These are phyloP conservation scores for Escovopsis sp. DNA, from an alignment of 2,329 filamentous ascomycete species.

Conservation along the genomic window DNA sequence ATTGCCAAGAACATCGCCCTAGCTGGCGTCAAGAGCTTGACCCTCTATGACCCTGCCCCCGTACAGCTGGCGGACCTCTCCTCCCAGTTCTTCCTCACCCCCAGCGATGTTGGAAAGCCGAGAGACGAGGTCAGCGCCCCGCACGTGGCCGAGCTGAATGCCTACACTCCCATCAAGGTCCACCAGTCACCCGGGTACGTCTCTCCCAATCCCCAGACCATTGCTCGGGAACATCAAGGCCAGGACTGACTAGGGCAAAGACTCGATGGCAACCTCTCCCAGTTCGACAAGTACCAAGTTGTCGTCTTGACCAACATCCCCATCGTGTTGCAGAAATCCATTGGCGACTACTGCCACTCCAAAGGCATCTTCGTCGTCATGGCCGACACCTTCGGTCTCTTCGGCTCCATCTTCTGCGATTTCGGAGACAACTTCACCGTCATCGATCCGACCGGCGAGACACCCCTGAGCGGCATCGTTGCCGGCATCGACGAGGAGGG, in stretches of 20 bases:
- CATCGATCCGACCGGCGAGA: conserved; percentile 81
- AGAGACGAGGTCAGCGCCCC: conserved; percentile 78
- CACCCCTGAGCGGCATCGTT: conserved; percentile 73
- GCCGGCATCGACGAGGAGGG: conserved; percentile 82
- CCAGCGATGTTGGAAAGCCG: conserved; percentile 80
- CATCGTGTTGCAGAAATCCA: conserved; percentile 63
- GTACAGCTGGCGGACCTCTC: conserved; percentile 80
- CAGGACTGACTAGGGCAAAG: conserved; percentile 25
- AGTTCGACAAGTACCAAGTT: conserved; percentile 83
- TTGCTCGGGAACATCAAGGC: neutral
- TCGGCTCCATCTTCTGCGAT: conserved; percentile 92
- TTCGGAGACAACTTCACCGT: conserved; percentile 91
- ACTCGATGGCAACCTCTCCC: conserved; percentile 59
- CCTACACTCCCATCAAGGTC: conserved; percentile 81
- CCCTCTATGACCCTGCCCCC: conserved; percentile 78
- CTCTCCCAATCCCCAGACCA: neutral
- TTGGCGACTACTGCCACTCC: conserved; percentile 86
- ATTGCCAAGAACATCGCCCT: conserved; percentile 98
- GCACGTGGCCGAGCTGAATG: conserved; percentile 85
- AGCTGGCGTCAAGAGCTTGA: conserved; percentile 93
- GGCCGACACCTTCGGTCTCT: conserved; percentile 82
- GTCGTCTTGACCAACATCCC: conserved; percentile 80
- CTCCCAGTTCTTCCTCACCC: conserved; percentile 89
- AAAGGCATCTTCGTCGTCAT: conserved; percentile 86
- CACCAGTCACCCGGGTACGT: conserved; percentile 45